A percentile compares a stretch with the other conserved stretches of the same genome.
Conservation (phyloP, 1,284 basidiomycete species). For the Trichosporon sp. region DNA sequence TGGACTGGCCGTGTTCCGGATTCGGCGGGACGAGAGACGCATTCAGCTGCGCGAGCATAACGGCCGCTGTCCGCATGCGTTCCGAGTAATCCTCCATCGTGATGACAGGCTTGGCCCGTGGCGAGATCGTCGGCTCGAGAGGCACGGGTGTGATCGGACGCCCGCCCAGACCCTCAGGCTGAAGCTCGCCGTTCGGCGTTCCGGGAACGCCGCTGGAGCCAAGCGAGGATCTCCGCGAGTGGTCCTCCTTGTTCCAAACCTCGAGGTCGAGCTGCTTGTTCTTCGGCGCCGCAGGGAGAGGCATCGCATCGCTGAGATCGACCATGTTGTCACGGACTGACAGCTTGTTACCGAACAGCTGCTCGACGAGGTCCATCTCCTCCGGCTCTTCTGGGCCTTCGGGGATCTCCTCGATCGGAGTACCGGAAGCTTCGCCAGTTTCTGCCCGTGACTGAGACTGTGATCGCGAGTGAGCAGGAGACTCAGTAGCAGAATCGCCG, state of each 20-base stretch:
- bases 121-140: constrained; percentile 15
- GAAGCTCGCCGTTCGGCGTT: constrained; percentile 23
- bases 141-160: constrained; percentile 22
- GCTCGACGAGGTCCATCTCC: constrained; percentile 92
- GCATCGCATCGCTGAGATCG: constrained; percentile 76
- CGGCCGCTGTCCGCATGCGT: constrained; percentile 95
- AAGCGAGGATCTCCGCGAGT: constrained; percentile 34
- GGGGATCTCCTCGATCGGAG: constrained; percentile 14
- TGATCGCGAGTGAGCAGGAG: constrained; percentile 10
- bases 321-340: constrained; percentile 69
- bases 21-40: constrained; percentile 67
- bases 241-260: constrained; percentile 63
- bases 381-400: constrained; percentile 63
- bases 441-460: constrained; percentile 3
- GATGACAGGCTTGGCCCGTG: constrained; percentile 49
- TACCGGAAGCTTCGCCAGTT: not conserved
- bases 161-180: not conserved
- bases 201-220: constrained; percentile 16
- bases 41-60: constrained; percentile 97
- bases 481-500: not conserved
- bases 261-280: constrained; percentile 84
- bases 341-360: constrained; percentile 78
- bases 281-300: constrained; percentile 76
- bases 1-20: constrained; percentile 47
- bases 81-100: constrained; percentile 93